Conservation (phyloP, 2,329 filamentous ascomycete species). For the Diaporthe citrichinensis region DNA sequence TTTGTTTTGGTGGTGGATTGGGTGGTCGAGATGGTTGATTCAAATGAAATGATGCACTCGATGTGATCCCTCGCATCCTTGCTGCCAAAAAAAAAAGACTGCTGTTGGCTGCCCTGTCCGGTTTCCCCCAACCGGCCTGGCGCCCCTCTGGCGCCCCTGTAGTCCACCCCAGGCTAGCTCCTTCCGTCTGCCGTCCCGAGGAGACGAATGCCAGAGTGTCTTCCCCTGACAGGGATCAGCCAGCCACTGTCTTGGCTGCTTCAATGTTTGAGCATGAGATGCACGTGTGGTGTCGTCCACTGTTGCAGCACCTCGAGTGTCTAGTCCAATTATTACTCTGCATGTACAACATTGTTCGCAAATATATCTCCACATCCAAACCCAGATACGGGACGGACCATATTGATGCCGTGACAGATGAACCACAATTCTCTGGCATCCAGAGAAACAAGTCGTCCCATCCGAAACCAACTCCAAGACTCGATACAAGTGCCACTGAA, state of each 20-base stretch:
- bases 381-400: neutral
- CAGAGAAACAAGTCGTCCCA: neutral
- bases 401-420: neutral
- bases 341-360: neutral
- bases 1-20: neutral
- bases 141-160: no score
- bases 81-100: neutral
- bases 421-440: slow-evolving; percentile 11
- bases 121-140: neutral
- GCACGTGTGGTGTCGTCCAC: neutral
- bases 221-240: slow-evolving; percentile 11
- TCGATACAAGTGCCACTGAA: neutral
- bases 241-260: slow-evolving; percentile 4
- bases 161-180: neutral
- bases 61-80: neutral
- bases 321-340: neutral
- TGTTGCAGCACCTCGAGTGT: neutral
- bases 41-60: neutral
- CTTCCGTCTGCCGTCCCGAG: neutral
- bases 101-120: neutral
- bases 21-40: neutral
- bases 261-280: neutral
- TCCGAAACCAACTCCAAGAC: slow-evolving; percentile 10
- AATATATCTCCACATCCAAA: neutral
- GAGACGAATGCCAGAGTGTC: neutral